These are phyloP conservation scores for Ceratobasidium sp. DNA, from an alignment of 1,284 basidiomycete species.

Conservation along the genomic window DNA sequence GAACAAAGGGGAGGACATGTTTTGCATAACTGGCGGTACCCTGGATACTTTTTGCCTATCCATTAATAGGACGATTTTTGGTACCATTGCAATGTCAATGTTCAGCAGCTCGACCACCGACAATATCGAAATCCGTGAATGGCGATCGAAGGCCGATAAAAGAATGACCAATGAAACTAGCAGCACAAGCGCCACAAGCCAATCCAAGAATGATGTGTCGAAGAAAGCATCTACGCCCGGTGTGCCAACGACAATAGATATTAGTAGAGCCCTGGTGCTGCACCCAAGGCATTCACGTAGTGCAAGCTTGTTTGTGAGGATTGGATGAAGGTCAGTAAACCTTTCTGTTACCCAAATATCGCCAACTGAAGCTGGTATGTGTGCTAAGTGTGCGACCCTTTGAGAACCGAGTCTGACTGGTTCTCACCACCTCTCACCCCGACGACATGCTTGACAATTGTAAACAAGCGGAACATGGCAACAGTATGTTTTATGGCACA, in stretches of 20 bases:
- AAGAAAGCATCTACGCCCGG: not conserved
- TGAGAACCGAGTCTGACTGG: conserved; percentile 95
- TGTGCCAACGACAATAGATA: conserved; percentile 7
- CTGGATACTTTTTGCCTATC: no score
- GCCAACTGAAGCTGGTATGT: conserved; percentile 42
- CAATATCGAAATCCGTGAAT: not conserved
- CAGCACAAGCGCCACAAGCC: conserved; percentile 12
- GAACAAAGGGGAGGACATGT: conserved; percentile 97
- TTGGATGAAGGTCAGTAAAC: conserved; percentile 82
- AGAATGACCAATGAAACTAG: conserved; percentile 17
- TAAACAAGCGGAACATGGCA: conserved; percentile 99
- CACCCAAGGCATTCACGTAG: conserved; percentile 47
- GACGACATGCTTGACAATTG: conserved; percentile 98
- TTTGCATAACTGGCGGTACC: no score
- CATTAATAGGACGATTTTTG: no score
- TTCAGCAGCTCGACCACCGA: conserved; percentile 29
- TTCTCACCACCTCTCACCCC: conserved; percentile 99
- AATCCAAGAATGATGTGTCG: not conserved
- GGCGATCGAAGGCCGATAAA: conserved; percentile 17
- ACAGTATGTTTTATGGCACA: conserved; percentile 96
- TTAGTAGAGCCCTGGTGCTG: not conserved
- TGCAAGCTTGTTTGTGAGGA: conserved; percentile 96
- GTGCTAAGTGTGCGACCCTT: conserved; percentile 93
- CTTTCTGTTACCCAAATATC: not conserved
- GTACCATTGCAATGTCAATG: not conserved